These are phyloP conservation scores for Solanum peruvianum DNA, from an alignment of 257 asterid genomes.

Conservation along the genomic window DNA sequence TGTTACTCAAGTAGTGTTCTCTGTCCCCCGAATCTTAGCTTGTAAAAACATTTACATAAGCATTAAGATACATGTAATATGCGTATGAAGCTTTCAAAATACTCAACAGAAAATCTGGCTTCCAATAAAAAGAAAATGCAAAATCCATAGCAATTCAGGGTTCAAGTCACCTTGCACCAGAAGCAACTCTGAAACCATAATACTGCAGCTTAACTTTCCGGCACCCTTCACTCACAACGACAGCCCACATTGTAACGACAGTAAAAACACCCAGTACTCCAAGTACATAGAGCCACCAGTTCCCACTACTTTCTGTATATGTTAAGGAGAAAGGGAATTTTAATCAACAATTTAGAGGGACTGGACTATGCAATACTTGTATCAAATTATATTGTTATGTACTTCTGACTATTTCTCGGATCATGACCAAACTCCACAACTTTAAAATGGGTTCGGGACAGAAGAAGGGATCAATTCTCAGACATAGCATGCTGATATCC, in stretches of 20 bases:
- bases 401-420: not conserved
- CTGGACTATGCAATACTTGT: not conserved
- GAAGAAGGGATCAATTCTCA: not conserved
- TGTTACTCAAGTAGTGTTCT: not conserved
- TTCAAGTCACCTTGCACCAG: conserved; percentile 61
- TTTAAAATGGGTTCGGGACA: not conserved
- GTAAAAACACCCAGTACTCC: conserved; percentile 68
- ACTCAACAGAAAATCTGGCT: not conserved
- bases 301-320: conserved; percentile 64
- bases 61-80: not conserved
- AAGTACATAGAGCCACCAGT: conserved; percentile 78
- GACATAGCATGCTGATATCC: not conserved
- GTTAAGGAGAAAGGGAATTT: not conserved
- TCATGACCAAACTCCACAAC: not conserved
- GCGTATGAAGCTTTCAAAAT: not conserved
- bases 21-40: not conserved
- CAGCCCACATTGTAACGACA: conserved; percentile 93
- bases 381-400: not conserved
- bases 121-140: not conserved
- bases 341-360: not conserved
- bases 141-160: not conserved
- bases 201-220: conserved; percentile 94
- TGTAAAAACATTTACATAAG: not conserved
- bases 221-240: conserved; percentile 90
- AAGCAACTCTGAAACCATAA: conserved; percentile 94